phyloP scores from a whole-genome alignment of 2,329 filamentous ascomycete genomes.

The Acrocalymma vagum region DNA sequence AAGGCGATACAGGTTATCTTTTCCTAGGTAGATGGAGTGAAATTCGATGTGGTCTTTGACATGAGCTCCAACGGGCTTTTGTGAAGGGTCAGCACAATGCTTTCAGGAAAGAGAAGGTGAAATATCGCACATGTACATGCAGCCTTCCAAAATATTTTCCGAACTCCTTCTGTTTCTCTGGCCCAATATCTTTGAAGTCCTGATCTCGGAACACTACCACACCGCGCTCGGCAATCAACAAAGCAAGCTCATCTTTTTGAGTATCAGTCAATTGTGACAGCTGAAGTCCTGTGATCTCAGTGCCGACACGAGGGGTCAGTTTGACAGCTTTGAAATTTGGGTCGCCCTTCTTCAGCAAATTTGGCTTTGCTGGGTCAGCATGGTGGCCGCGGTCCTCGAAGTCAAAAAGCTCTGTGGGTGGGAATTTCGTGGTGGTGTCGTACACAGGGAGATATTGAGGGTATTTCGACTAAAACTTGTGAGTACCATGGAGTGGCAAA shows the following conservation, averaged over 20 bases:
- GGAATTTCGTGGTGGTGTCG: constrained; percentile 48
- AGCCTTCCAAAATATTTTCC: constrained; percentile 53
- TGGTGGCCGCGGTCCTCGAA: constrained; percentile 51
- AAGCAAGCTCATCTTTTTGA: constrained; percentile 57
- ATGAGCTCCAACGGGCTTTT: constrained; percentile 32
- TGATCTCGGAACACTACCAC: constrained; percentile 58
- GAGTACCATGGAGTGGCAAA: not conserved
- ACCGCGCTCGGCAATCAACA: constrained; percentile 44
- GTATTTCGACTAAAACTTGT: constrained; percentile 41
- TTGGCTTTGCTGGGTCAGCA: constrained; percentile 54
- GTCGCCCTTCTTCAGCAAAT: constrained; percentile 47
- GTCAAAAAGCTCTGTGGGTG: constrained; percentile 51
- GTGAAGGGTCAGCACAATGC: not conserved
- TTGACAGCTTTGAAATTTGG: constrained; percentile 28
- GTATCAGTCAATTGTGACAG: constrained; percentile 52
- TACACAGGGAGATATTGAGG: constrained; percentile 45
- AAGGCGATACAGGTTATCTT: constrained; percentile 34
- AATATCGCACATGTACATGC: constrained; percentile 22
- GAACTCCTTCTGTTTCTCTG: constrained; percentile 53
- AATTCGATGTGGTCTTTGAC: constrained; percentile 36
- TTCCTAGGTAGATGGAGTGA: constrained; percentile 32
- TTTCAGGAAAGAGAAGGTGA: not conserved
- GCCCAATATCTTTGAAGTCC: constrained; percentile 56
- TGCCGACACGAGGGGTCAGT: constrained; percentile 36
- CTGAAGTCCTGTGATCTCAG: constrained; percentile 48